These are phyloP conservation scores for Calonectria pteridis DNA, from an alignment of 2,329 filamentous ascomycete species.

Conservation along the genomic window DNA sequence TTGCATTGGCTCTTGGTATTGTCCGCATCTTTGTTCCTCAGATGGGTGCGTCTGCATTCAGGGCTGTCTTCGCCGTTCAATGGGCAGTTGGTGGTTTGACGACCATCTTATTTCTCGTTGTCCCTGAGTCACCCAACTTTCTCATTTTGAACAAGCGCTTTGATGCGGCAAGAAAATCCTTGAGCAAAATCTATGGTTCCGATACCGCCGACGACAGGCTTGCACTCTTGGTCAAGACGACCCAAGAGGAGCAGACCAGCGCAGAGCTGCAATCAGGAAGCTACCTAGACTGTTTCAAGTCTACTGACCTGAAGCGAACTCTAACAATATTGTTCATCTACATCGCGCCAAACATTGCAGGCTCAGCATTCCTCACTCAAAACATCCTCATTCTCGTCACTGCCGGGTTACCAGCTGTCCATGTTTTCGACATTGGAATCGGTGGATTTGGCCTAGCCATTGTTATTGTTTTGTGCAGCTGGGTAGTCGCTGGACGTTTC, in stretches of 20 bases:
- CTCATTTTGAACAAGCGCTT: slow-evolving; percentile 16
- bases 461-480: slow-evolving; percentile 6
- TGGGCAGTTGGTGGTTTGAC: slow-evolving; percentile 20
- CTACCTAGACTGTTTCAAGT: slow-evolving; percentile 25
- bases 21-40: slow-evolving; percentile 17
- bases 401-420: slow-evolving; percentile 17
- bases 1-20: slow-evolving; percentile 13
- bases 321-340: slow-evolving; percentile 22
- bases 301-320: slow-evolving; percentile 15
- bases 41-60: slow-evolving; percentile 11
- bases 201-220: slow-evolving; percentile 9
- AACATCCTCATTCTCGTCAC: slow-evolving; percentile 26
- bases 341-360: slow-evolving; percentile 14
- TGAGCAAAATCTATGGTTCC: slow-evolving; percentile 8
- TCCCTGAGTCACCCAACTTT: slow-evolving; percentile 22
- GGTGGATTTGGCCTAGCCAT: slow-evolving; percentile 21
- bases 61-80: slow-evolving; percentile 17
- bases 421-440: slow-evolving; percentile 24
- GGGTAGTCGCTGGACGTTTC: slow-evolving; percentile 13
- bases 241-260: slow-evolving; percentile 15
- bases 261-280: slow-evolving; percentile 9
- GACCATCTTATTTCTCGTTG: slow-evolving; percentile 9
- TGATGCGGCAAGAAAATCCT: slow-evolving; percentile 4
- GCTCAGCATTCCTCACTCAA: slow-evolving; percentile 21
- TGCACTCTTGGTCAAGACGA: slow-evolving; percentile 16